Base-by-base conservation (phyloP, 257 asterid genomes). In the Ballota nigra region DNA sequence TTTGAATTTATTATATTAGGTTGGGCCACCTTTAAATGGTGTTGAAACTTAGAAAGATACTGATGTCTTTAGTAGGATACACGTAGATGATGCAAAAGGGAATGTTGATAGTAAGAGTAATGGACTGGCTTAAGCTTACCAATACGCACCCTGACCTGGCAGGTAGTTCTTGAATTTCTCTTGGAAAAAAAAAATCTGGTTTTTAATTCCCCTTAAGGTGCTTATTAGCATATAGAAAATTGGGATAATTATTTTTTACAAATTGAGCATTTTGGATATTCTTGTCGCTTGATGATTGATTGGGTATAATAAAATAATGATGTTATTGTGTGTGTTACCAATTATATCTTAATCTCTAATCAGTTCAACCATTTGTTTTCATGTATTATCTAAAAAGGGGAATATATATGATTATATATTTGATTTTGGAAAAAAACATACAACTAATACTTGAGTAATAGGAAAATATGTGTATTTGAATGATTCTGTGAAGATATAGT, bases 61-160 rank as follows among this genome's bases (percentile, higher is more conserved):
- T 63, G 80, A 73, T 76, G 76, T 61, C 55, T 77, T 87, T 67
- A 61, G 79, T 62, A 66, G 55, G 63, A 84, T 88, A 28, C 79
- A 20, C 52, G 78, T 84, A 73, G 75, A 87, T 31, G 93, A 81
- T 29, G 78, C 77, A 34, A 68, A 71, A 20, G 66, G 61, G 65
- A 73, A 73, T 74, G 63, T 31, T 63, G 49, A 57, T 55, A 78
- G 64, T 76, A 70, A 45, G 26, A 57, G 41, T 63, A 29, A 68
- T 63, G 91, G 96, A 87, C 73, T 89, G 97, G 97, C 90, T 91
- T 76, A 91, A 77, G 87, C 95, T 91, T 70, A 81, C 91, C 24
- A 78, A 87, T 73, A 89, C 93, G 0, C 95, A 86, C 77, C 91
- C 96, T 66, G 97, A 91, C 71, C 86, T 91, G 20, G 96, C 96